Evolutionary conservation across 2,329 filamentous ascomycete species (phyloP), one percentile per base, ranked within the genome.

Genomic region (Westerdykella aurantiaca): DNA sequence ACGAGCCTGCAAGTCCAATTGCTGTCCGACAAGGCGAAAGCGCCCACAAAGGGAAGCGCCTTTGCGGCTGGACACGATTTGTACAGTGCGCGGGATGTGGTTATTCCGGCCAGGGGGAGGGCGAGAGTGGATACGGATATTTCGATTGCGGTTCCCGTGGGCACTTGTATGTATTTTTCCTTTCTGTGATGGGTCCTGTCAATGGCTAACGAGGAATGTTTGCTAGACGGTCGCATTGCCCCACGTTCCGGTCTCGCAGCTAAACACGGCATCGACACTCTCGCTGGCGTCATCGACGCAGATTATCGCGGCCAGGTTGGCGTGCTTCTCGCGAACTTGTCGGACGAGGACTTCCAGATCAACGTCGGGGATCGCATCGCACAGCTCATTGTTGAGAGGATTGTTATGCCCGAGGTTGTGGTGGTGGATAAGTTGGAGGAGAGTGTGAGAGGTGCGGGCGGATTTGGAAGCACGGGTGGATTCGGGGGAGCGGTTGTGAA

Each of bases 231-330:
- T 54, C 85, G 90, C 45, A 82, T 95, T 43, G 90, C 90, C 3
- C 90, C 90, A 9, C 86, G 90, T 52, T 93, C 87, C n/a, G 89
- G 89, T 38, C 83, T 95, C 31, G 91, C 91, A 2, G 77, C 83
- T 48, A 98, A 98, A 74, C 82, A 97, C 73, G 93, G 90, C 71
- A 97, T 98, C 66, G 89, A 96, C 68, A 93, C 87, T 0, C 89
- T 94, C 50, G 93, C 93, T 0, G 93, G 93, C 43, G 93, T 98
- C 52, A 97, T 98, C 58, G 93, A 98, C 69, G 90, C 91, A 29
- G 93, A 98, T 70, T 98, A 98, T 74, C 81, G 93, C 31, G 93
- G 93, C 16, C 86, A 86, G 55, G 85, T 98, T 60, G 95, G 94
- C 75, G 86, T 98, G 21, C 77, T 98, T 54, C 80, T 98, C 41